Conservation (phyloP, 1,139 yeast genomes). For the Eremothecium cymbalariae region DNA sequence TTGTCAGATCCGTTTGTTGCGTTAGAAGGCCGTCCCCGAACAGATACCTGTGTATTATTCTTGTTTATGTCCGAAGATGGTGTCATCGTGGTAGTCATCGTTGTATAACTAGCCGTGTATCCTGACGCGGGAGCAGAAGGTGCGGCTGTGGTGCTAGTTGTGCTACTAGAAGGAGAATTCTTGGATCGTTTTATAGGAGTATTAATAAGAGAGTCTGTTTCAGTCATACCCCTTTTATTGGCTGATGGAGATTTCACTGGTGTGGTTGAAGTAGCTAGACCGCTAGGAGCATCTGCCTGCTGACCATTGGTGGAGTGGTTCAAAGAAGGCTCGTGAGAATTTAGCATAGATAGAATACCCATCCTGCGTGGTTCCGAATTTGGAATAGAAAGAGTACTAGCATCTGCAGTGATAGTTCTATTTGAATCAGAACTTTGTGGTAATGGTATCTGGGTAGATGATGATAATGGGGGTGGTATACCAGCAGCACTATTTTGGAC, state of each 20-base stretch:
- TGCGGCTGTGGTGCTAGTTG: background rate
- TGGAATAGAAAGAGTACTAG: constrained; percentile 2
- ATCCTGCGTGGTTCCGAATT: constrained; percentile 14
- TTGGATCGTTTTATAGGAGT: constrained; percentile 4
- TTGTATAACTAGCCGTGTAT: constrained; percentile 1
- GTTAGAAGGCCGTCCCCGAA: constrained; percentile 12
- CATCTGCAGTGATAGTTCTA: constrained; percentile 6
- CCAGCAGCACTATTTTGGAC: constrained; percentile 7
- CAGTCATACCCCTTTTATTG: constrained; percentile 1
- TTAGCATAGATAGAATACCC: constrained; percentile 24
- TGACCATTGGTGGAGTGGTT: background rate
- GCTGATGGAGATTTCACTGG: background rate
- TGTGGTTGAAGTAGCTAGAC: constrained; percentile 2
- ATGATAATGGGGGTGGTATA: constrained; percentile 8
- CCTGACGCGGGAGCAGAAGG: constrained; percentile 3
- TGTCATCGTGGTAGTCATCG: constrained; percentile 3
- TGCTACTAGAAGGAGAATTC: background rate
- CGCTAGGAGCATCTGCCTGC: background rate
- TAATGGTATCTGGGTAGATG: constrained; percentile 6
- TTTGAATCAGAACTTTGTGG: constrained; percentile 8
- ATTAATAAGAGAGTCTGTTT: constrained; percentile 1
- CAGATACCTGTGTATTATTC: constrained; percentile 1
- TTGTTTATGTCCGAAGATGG: constrained; percentile 1
- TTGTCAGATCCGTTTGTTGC: constrained; percentile 13
- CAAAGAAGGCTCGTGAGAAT: constrained; percentile 14